Evolutionary conservation across 2,329 filamentous ascomycete genomes (phyloP), one percentile per base, ranked within the genome.

Genomic region (Epichloe coenophiala): DNA sequence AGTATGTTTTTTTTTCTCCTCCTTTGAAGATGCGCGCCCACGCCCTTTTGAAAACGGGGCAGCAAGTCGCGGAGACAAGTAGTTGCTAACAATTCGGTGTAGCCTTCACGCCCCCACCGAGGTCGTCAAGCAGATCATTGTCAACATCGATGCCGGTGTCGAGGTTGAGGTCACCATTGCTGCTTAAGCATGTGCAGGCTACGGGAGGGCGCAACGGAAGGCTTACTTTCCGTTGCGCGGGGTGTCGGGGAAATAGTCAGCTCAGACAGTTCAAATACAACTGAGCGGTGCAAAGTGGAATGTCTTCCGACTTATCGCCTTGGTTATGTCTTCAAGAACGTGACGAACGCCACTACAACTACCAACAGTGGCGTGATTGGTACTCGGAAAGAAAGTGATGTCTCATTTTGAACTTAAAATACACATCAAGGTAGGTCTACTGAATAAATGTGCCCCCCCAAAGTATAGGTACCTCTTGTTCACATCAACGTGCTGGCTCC

Each of bases 91-190:
- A 61, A 58, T 48, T 21, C 35, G 8, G 15, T 12, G 37, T 46
- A 86, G 83, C 74, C 79, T 98, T 61, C 90, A 94, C 76, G 93
- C 93, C 65, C 93, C 93, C 57, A 98, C 93, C 67, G 93, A 98
- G 83, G 84, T 91, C 61, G 87, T 94, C 77, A 94, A 94, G 84
- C 84, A 88, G 75, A 90, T 93, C 78, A 93, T 93, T 71, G 86
- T 93, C 79, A 94, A 93, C 78, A 93, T 93, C 71, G 87, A 93
- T 78, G 87, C 87, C 60, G 87, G 87, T 77, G 87, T 93, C 68
- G 87, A 93, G 80, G 87, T 93, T 63, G 87, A 93, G 80, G 87
- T 93, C 64, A 93, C 87, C 70, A 93, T 93, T 68, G 87, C 87
- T 68, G 86, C 87, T 70, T 88, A 86, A 75, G 60, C 55, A 59